Percentiles rank a stretch among this genome's conserved stretches.
Conservation (phyloP, 768 basidiomycete species). For the Suillus subluteus region DNA sequence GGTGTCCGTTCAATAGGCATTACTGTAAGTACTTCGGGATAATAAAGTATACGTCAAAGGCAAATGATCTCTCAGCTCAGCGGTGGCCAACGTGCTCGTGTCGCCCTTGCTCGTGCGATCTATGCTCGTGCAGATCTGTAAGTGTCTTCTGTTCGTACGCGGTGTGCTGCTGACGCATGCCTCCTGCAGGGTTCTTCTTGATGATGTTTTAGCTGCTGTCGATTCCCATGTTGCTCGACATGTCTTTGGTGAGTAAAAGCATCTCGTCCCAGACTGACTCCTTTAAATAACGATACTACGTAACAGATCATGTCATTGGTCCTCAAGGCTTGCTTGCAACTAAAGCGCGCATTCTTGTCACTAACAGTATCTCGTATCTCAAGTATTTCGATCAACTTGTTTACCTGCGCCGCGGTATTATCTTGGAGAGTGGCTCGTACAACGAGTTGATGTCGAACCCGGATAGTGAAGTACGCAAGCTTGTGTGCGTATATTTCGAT, state of each 20-base stretch:
- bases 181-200: conserved; percentile 65
- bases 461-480: conserved; percentile 69
- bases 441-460: conserved; percentile 57
- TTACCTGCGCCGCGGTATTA: conserved; percentile 81
- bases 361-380: conserved; percentile 86
- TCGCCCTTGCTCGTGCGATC: conserved; percentile 85
- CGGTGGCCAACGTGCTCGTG: conserved; percentile 84
- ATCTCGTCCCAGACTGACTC: neutral
- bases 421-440: conserved; percentile 77
- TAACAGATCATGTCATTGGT: conserved; percentile 80
- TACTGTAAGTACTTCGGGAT: conserved; percentile 46
- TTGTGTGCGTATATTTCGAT: conserved; percentile 57
- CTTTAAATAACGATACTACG: conserved; percentile 3
- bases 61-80: conserved; percentile 51
- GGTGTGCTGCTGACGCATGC: conserved; percentile 7
- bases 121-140: conserved; percentile 91
- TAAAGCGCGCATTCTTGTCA: conserved; percentile 86
- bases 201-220: conserved; percentile 87
- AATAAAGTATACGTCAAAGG: conserved; percentile 18
- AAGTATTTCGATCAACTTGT: conserved; percentile 73
- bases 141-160: conserved; percentile 24
- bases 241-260: conserved; percentile 60
- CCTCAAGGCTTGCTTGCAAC: conserved; percentile 79
- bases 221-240: conserved; percentile 90
- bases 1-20: conserved; percentile 43